Evolutionary conservation across 2,329 filamentous ascomycete genomes (phyloP), one percentile per base, ranked within the genome.

Genomic region (Passalora sequoiae): DNA sequence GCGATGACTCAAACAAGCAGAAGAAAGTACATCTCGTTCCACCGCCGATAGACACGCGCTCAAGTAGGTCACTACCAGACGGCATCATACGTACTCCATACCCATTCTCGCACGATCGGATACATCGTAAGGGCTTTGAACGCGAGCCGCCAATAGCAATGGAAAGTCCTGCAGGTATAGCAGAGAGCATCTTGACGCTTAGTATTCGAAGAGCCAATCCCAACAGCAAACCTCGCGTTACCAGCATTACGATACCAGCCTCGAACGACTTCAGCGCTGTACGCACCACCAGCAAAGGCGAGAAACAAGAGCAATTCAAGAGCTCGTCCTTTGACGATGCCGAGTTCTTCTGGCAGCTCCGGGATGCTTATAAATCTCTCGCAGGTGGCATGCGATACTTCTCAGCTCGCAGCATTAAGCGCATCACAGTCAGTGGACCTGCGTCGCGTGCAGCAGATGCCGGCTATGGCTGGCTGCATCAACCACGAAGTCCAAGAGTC

Each of bases 71-170:
- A 1, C 48, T 61, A 2, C 60, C 60, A 3, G 47, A 49, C 15
- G 43, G 59, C 21, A 46, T 63, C 1, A 53, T 64, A 10, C 56
- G 60, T 5, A 66, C 63, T 16, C 60, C 63, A 1, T 64, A 64
- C 40, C 60, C 62, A 17, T 53, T 50, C 42, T 41, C 46, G 8
- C 21, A 45, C 2, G 42, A 51, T 12, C 38, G 33, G 15, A 38
- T 50, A 8, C 44, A 49, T 36, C 55, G 52, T 40, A 62, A 62
- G 38, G 46, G 59, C 35, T 52, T 57, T 25, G 39, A 46, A 32
- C 46, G 47, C 17, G 17, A 52, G 12, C 40, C 42, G n/a, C 44
- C 47, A 38, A 43, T 42, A 12, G 22, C 38, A 13, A 21, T 30
- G 8, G 44, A 51, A n/a, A 47, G 33, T 10, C 47, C 37, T 15